phyloP scores from a whole-genome alignment of 495 filamentous ascomycete genomes.

The Annulohypoxylon stygium region DNA sequence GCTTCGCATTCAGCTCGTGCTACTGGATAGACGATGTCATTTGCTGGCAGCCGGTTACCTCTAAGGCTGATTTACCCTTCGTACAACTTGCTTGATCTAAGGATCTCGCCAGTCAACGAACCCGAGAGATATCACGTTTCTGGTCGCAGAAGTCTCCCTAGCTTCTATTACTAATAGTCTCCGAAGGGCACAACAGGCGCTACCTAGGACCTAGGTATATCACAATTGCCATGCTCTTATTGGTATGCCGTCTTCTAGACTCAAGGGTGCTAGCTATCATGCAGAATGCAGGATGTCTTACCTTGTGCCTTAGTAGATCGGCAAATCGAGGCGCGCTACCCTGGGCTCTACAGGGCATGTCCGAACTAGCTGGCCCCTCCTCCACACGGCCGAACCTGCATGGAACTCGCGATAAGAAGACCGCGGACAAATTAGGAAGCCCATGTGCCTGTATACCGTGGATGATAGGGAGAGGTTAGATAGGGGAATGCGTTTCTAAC shows the following conservation, averaged over 20 bases:
- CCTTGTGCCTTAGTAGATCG: slow-evolving; percentile 34
- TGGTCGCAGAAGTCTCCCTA: background rate
- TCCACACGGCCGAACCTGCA: slow-evolving; percentile 35
- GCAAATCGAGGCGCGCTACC: slow-evolving; percentile 41
- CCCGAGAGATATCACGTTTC: slow-evolving; percentile 18
- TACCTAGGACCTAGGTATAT: background rate
- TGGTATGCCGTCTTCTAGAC: slow-evolving; percentile 23
- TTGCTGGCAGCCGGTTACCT: slow-evolving; percentile 3
- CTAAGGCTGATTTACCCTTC: background rate
- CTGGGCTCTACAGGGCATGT: slow-evolving; percentile 13
- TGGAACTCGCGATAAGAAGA: slow-evolving; percentile 40
- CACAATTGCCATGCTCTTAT: background rate
- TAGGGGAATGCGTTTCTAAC: slow-evolving; percentile 8
- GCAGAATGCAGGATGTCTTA: slow-evolving; percentile 30
- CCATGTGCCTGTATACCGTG: slow-evolving; percentile 44
- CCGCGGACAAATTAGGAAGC: slow-evolving; percentile 43
- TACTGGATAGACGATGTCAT: slow-evolving; percentile 29
- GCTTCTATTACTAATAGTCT: slow-evolving; percentile 19
- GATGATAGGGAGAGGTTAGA: slow-evolving; percentile 19
- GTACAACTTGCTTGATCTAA: slow-evolving; percentile 11
- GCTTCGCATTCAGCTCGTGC: slow-evolving; percentile 42
- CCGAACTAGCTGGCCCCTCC: slow-evolving; percentile 20
- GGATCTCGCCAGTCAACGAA: slow-evolving; percentile 23
- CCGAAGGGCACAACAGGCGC: background rate
- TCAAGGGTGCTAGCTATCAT: slow-evolving; percentile 27